A percentile compares a stretch with the other conserved stretches of the same genome.
Evolutionary conservation across 23 red algal genomes (phyloP).

Genomic region (Chondrus crispus): DNA sequence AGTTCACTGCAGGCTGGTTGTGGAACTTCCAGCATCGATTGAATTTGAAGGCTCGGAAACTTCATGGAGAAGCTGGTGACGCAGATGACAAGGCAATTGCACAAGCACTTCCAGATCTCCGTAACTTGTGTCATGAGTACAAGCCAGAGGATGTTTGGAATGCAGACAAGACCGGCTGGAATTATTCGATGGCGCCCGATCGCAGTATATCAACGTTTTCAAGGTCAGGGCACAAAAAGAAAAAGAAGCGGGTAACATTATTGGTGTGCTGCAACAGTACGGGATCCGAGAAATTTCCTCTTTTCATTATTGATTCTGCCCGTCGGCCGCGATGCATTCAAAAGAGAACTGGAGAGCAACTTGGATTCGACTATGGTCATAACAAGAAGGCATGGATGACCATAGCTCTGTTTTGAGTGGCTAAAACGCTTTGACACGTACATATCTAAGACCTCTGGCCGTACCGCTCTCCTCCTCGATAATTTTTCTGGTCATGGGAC

Average conservation of each 20-base stretch:
- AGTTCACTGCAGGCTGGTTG: neutral
- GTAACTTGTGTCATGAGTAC: neutral
- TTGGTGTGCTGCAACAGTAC: neutral
- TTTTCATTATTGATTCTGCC: neutral
- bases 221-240: neutral
- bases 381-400: slow-evolving; percentile 8
- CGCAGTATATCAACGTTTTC: neutral
- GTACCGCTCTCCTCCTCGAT: neutral
- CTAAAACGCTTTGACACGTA: neutral
- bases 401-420: neutral
- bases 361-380: neutral
- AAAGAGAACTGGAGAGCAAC: neutral
- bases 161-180: neutral
- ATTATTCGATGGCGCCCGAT: neutral
- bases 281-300: neutral
- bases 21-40: neutral
- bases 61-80: neutral
- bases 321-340: neutral
- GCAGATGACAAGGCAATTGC: neutral
- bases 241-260: neutral
- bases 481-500: neutral
- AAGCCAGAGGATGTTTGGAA: neutral
- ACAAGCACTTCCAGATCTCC: neutral
- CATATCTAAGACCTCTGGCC: neutral
- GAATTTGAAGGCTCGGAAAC: neutral